These are phyloP conservation scores for Trypethelium eluteriae DNA, from an alignment of 495 filamentous ascomycete species.

Conservation along the genomic window DNA sequence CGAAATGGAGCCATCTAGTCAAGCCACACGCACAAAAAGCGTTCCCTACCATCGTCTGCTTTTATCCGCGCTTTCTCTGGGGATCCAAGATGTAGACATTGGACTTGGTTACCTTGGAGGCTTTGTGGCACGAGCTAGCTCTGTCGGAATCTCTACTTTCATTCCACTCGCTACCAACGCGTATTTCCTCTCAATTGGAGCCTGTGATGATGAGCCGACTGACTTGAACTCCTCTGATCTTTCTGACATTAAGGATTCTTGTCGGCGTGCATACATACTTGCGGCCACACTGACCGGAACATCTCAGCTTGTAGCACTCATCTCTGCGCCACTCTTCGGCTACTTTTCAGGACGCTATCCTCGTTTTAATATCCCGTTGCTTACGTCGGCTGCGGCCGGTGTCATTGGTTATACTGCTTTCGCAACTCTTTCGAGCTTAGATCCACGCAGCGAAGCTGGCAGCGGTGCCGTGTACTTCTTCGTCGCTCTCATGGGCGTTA, in stretches of 20 bases:
- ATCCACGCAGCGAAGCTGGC: slow-evolving; percentile 55
- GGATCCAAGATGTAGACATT: slow-evolving; percentile 65
- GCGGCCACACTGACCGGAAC: slow-evolving; percentile 78
- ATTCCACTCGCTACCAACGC: slow-evolving; percentile 85
- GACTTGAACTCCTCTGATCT: slow-evolving; percentile 26
- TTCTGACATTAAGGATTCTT: slow-evolving; percentile 67
- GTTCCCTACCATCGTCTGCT: not conserved
- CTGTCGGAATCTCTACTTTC: slow-evolving; percentile 89
- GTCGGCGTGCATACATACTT: slow-evolving; percentile 74
- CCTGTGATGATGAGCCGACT: slow-evolving; percentile 57
- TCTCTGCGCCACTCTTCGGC: slow-evolving; percentile 81
- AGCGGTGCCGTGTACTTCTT: slow-evolving; percentile 62
- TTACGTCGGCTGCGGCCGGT: slow-evolving; percentile 61
- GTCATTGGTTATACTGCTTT: slow-evolving; percentile 69
- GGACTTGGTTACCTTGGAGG: slow-evolving; percentile 84
- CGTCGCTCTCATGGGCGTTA: slow-evolving; percentile 71
- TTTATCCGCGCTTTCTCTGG: slow-evolving; percentile 28
- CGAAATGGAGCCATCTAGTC: not conserved
- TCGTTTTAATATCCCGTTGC: slow-evolving; percentile 62
- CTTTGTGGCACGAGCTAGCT: slow-evolving; percentile 92
- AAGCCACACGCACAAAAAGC: not conserved
- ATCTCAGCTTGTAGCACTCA: slow-evolving; percentile 75
- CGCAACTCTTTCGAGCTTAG: slow-evolving; percentile 60
- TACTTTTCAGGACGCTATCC: slow-evolving; percentile 57
- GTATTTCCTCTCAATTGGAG: slow-evolving; percentile 74